phyloP scores from a whole-genome alignment of 345 rosid genomes.

The Theobroma cacao region DNA sequence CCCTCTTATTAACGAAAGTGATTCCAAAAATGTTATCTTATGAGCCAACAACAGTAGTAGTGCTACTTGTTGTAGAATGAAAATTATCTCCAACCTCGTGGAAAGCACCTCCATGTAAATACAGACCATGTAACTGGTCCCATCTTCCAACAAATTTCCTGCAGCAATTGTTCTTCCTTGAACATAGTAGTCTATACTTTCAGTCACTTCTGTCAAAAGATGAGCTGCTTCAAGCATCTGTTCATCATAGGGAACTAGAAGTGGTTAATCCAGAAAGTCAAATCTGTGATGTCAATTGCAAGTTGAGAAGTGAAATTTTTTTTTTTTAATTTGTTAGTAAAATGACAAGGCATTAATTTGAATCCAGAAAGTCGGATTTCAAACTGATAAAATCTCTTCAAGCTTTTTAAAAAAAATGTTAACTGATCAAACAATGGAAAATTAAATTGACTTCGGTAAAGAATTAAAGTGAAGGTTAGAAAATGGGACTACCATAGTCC shows the following conservation, averaged over 20 bases:
- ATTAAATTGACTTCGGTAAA: neutral
- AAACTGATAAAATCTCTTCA: neutral
- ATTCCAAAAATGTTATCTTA: too few relatives aligned
- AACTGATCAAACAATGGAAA: neutral
- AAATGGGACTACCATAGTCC: slow-evolving; percentile 73
- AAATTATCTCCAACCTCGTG: too few relatives aligned
- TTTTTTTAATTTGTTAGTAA: neutral
- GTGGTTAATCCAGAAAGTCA: neutral
- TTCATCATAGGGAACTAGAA: slow-evolving; percentile 8
- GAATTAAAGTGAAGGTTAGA: slow-evolving; percentile 8
- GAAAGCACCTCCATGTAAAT: too few relatives aligned
- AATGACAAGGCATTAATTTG: too few relatives aligned
- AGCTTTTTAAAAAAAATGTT: neutral
- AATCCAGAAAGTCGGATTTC: neutral
- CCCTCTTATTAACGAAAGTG: too few relatives aligned
- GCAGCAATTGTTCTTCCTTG: slow-evolving; percentile 97
- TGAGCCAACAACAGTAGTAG: too few relatives aligned
- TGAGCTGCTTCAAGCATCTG: slow-evolving; percentile 98
- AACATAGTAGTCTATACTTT: slow-evolving; percentile 95
- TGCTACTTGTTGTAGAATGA: too few relatives aligned
- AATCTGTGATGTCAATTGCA: slow-evolving; percentile 1
- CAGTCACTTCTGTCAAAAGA: slow-evolving; percentile 95
- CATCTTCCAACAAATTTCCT: slow-evolving; percentile 97
- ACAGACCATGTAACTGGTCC: slow-evolving; percentile 8
- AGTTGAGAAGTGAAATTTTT: neutral